Evolutionary conservation across 2,329 filamentous ascomycete genomes (phyloP).

Genomic region (Neocucurbitaria cava): DNA sequence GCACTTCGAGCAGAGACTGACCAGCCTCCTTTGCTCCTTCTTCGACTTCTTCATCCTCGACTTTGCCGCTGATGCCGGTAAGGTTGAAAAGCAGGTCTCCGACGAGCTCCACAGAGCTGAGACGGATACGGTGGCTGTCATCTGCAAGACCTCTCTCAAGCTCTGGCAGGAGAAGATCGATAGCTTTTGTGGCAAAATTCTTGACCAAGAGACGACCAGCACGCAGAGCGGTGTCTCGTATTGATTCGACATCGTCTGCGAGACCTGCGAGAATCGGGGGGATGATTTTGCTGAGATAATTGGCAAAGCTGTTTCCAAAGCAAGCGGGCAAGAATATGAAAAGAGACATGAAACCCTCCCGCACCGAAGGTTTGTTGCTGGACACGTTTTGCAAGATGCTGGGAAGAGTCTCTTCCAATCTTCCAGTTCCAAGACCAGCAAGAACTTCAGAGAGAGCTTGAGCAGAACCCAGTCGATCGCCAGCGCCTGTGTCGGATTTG

Average conservation of each 20-base stretch:
- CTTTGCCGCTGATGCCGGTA: conserved; percentile 85
- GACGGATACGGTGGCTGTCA: conserved; percentile 94
- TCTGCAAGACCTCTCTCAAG: conserved; percentile 96
- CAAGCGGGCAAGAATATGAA: conserved; percentile 99
- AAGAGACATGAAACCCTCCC: conserved; percentile 98
- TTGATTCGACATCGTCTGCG: conserved; percentile 95
- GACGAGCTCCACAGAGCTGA: conserved; percentile 97
- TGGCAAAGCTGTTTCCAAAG: conserved; percentile 97
- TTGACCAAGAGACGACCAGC: conserved; percentile 95
- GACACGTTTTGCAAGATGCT: conserved; percentile 96
- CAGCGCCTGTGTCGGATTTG: conserved; percentile 95
- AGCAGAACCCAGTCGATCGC: conserved; percentile 92
- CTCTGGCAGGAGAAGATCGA: conserved; percentile 92
- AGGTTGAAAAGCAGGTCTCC: conserved; percentile 98
- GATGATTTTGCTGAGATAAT: conserved; percentile 94
- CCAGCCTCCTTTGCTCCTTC: conserved; percentile 85
- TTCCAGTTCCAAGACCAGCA: conserved; percentile 88
- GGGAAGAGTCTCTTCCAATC: conserved; percentile 92
- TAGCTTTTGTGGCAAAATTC: conserved; percentile 94
- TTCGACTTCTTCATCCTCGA: conserved; percentile 78
- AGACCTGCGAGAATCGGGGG: conserved; percentile 92
- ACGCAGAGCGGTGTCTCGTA: conserved; percentile 93
- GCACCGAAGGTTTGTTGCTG: conserved; percentile 85
- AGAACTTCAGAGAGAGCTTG: conserved; percentile 97
- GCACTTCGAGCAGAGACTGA: conserved; percentile 88